Evolutionary conservation across 1,139 yeast species (phyloP).

Genomic region (Pichia sp.): DNA sequence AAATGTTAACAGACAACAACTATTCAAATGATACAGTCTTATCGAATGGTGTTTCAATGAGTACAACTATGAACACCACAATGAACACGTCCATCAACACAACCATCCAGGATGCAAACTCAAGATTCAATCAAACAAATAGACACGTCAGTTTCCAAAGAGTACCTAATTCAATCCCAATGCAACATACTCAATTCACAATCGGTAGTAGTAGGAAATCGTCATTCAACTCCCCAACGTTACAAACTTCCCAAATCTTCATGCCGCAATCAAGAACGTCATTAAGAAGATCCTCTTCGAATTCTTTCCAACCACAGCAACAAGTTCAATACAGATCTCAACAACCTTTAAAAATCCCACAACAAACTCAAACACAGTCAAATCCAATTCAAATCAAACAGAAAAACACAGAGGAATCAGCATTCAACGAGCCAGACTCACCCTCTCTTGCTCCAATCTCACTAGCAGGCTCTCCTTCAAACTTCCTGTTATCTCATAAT

Average conservation of each 20-base stretch:
- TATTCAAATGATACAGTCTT: background rate
- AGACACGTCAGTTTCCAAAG: conserved; percentile 9
- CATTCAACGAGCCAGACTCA: conserved; percentile 16
- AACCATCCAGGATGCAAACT: background rate
- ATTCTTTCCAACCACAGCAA: conserved; percentile 9
- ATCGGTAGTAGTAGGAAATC: conserved; percentile 15
- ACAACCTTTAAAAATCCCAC: background rate
- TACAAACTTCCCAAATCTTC: conserved; percentile 10
- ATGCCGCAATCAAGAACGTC: conserved; percentile 4
- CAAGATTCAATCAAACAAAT: background rate
- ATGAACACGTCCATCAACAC: background rate
- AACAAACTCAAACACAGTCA: conserved; percentile 1
- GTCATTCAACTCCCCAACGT: conserved; percentile 20
- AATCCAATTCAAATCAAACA: conserved; percentile 7
- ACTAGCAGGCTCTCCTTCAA: conserved; percentile 53
- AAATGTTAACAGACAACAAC: background rate
- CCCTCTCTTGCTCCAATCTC: conserved; percentile 41
- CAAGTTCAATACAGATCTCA: conserved; percentile 1
- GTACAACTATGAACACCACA: too few species aligned
- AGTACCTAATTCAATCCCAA: conserved; percentile 1
- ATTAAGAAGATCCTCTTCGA: conserved; percentile 18
- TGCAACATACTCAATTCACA: conserved; percentile 12
- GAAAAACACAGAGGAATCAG: background rate
- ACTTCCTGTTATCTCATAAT: conserved; percentile 51
- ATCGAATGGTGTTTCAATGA: background rate